phyloP scores from a whole-genome alignment of 2,329 filamentous ascomycete genomes.

The Ophiostoma piceae region DNA sequence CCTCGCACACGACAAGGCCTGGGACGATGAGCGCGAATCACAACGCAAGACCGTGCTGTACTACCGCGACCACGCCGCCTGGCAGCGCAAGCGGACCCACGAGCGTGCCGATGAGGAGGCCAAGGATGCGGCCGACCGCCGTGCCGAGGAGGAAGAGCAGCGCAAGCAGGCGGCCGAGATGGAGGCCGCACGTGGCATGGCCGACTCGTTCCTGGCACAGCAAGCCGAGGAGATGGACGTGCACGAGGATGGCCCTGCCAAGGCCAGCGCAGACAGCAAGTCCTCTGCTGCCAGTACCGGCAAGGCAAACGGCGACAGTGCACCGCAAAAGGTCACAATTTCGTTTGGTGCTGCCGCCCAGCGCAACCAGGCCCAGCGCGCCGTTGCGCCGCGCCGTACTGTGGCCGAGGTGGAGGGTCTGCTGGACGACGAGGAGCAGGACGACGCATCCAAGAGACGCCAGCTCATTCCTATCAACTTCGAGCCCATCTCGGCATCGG shows the following conservation, averaged over 20 bases:
- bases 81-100: conserved; percentile 72
- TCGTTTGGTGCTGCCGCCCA: conserved; percentile 86
- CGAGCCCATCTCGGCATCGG: conserved; percentile 61
- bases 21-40: conserved; percentile 84
- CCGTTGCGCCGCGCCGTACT: conserved; percentile 60
- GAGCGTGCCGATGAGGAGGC: conserved; percentile 69
- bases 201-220: conserved; percentile 82
- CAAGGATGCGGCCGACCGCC: conserved; percentile 76
- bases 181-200: conserved; percentile 76
- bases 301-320: neutral
- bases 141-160: conserved; percentile 69
- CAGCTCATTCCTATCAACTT: conserved; percentile 79
- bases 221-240: conserved; percentile 66
- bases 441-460: conserved; percentile 60
- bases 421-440: conserved; percentile 89
- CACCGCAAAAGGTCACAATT: conserved; percentile 65
- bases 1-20: conserved; percentile 60
- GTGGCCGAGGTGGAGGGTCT: conserved; percentile 92
- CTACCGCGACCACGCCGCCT: conserved; percentile 78
- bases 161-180: conserved; percentile 64
- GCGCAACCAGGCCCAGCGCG: conserved; percentile 54
- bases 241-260: neutral
- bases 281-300: neutral
- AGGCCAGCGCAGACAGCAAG: neutral
- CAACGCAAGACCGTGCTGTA: conserved; percentile 69